These are phyloP conservation scores for Auricularia auricula-judae DNA, from an alignment of 768 basidiomycete species.

Conservation along the genomic window DNA sequence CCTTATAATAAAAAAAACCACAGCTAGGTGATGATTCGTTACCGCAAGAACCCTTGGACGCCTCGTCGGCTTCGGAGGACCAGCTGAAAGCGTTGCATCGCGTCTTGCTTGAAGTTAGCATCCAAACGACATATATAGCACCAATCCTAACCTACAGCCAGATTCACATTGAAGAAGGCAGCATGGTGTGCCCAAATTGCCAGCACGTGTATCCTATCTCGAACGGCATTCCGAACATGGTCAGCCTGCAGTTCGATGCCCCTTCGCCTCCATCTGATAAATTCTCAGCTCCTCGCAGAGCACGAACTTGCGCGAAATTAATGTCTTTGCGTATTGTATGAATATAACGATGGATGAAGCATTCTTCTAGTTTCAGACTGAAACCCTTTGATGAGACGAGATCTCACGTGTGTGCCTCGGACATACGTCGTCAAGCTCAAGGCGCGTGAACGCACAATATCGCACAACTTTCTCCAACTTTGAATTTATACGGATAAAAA, in stretches of 20 bases:
- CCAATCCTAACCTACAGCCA: slow-evolving; percentile 20
- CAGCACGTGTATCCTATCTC: slow-evolving; percentile 80
- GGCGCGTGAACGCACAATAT: no score
- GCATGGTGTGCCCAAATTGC: slow-evolving; percentile 90
- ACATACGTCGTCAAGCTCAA: no score
- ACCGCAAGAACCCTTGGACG: slow-evolving; percentile 51
- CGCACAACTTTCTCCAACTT: no score
- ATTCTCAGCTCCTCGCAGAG: slow-evolving; percentile 69
- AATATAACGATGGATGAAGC: not conserved
- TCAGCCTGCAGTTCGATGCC: slow-evolving; percentile 21
- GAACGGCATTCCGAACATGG: slow-evolving; percentile 98
- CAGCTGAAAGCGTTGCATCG: slow-evolving; percentile 78
- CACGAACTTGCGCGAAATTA: slow-evolving; percentile 64
- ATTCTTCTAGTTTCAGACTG: no score
- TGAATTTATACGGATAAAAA: no score
- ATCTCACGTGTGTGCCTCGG: no score
- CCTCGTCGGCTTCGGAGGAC: slow-evolving; percentile 67
- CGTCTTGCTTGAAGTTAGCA: slow-evolving; percentile 77
- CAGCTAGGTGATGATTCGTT: slow-evolving; percentile 83
- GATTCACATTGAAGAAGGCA: slow-evolving; percentile 88
- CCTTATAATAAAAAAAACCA: not conserved
- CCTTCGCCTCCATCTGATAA: slow-evolving; percentile 2
- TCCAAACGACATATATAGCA: not conserved
- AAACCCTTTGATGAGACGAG: no score
- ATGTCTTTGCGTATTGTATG: not conserved